Percentiles rank a stretch among this genome's conserved stretches.
Evolutionary conservation across 2,329 filamentous ascomycete species (phyloP).

Genomic region (Pyricularia pennisetigena): DNA sequence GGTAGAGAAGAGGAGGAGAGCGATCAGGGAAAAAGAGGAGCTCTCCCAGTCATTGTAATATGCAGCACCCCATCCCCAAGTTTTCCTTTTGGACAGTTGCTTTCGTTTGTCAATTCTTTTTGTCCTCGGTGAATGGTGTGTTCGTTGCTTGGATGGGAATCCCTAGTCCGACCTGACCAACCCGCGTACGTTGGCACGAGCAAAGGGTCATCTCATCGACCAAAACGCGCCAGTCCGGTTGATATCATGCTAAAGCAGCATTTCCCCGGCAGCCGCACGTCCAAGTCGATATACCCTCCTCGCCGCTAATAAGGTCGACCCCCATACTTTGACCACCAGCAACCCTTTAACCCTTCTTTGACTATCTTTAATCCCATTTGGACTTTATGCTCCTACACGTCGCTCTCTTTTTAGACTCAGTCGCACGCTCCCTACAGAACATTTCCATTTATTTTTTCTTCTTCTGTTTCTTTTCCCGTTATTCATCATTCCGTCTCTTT

Average conservation of each 20-base stretch:
- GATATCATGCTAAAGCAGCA: conserved; percentile 2
- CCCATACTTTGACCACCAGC: background rate
- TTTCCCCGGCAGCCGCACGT: background rate
- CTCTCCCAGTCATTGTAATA: background rate
- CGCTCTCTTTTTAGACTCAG: background rate
- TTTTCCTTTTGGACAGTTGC: background rate
- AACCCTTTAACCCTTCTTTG: background rate
- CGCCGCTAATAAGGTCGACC: conserved; percentile 3
- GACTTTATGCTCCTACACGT: background rate
- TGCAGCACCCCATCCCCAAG: background rate
- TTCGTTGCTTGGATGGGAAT: background rate
- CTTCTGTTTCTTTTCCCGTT: conserved; percentile 6
- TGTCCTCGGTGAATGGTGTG: background rate
- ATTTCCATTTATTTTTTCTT: conserved; percentile 8
- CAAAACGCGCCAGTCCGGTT: background rate
- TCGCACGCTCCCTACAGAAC: conserved; percentile 4
- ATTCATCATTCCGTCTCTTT: background rate
- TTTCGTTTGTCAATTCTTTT: background rate
- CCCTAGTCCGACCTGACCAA: background rate
- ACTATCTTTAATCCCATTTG: background rate
- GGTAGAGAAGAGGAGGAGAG: background rate
- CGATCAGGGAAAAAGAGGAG: background rate
- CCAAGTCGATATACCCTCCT: conserved; percentile 2
- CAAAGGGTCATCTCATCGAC: background rate
- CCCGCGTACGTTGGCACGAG: background rate